A percentile compares a stretch with the other conserved stretches of the same genome.
Evolutionary conservation across 306 rosid genomes (phyloP).

Genomic region (Castanea crenata): DNA sequence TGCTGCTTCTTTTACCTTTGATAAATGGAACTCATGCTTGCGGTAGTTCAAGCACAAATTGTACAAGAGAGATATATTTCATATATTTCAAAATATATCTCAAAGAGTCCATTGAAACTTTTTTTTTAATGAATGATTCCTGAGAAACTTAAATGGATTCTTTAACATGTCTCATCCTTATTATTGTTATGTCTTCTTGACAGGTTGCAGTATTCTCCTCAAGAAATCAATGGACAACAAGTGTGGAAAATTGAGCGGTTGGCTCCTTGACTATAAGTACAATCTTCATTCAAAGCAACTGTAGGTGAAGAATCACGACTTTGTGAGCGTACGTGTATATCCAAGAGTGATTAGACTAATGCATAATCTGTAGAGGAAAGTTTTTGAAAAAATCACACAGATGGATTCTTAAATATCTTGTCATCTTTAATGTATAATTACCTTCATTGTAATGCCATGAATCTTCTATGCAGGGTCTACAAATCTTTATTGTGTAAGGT

Average conservation of each 20-base stretch:
- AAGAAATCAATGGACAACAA: constrained; percentile 59
- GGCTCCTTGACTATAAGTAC: constrained; percentile 68
- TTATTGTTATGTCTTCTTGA: constrained; percentile 19
- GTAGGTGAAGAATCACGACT: not conserved
- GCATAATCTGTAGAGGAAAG: not conserved
- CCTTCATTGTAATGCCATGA: not conserved
- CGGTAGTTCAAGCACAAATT: not conserved
- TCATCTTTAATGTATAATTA: not conserved
- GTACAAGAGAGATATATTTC: not conserved
- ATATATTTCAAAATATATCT: constrained; percentile 4
- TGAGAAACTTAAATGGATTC: not conserved
- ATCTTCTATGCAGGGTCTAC: not conserved
- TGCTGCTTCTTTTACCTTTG: not conserved
- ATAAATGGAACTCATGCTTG: not conserved
- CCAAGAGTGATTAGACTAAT: not conserved
- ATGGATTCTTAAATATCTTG: not conserved
- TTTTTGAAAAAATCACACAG: not conserved
- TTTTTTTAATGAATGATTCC: not conserved
- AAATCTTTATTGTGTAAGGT: not conserved
- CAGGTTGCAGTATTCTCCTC: constrained; percentile 81
- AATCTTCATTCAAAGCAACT: constrained; percentile 23
- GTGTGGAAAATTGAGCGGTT: constrained; percentile 82
- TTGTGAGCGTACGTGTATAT: not conserved
- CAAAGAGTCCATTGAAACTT: constrained; percentile 14
- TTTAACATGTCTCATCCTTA: not conserved